Evolutionary conservation across 106 monocot genomes (phyloP), one percentile per base, ranked within the genome.

Genomic region (Allium fistulosum): DNA sequence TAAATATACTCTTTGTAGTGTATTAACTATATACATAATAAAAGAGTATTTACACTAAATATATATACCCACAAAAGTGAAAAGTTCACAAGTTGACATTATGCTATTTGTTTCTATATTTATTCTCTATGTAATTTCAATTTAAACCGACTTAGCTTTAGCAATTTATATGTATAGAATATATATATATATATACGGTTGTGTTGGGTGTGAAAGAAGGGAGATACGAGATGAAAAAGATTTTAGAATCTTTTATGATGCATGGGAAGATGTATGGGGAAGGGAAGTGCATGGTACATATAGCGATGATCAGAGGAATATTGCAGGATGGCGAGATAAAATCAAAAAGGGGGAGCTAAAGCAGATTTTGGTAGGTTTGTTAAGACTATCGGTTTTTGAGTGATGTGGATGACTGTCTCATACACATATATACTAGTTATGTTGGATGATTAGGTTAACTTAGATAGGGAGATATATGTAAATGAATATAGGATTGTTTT

Each of bases 201-300:
- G 76, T 47, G 49, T 9, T 9, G 15, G 17, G 17, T 67, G 49
- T 62, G 8, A 10, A 66, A 68, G 48, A 9, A 12, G 12, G 11
- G 17, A 17, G 63, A 63, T 48, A 58, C 67, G 14, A 59, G 16
- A 52, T 82, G 8, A 66, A 76, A 22, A 17, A 15, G 45, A 55
- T 89, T 49, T 74, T 89, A 2, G 14, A 61, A 18, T 75, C 72
- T 37, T 11, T 55, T 2, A 16, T 74, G 4, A 47, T 85, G 12
- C 89, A 80, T 55, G 82, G 80, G 61, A 75, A 70, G 58, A 70
- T 90, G 47, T 77, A 53, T 52, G 71, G 37, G 9, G 77, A 77
- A 47, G 82, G 67, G 57, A 85, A 26, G 62, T 85, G 89, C 67
- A 17, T 90, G 6, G 72, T 85, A 7, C 85, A 77, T 11, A 80